Base-by-base conservation (phyloP, 2,329 filamentous ascomycete species). In the Colletotrichum sp. region DNA sequence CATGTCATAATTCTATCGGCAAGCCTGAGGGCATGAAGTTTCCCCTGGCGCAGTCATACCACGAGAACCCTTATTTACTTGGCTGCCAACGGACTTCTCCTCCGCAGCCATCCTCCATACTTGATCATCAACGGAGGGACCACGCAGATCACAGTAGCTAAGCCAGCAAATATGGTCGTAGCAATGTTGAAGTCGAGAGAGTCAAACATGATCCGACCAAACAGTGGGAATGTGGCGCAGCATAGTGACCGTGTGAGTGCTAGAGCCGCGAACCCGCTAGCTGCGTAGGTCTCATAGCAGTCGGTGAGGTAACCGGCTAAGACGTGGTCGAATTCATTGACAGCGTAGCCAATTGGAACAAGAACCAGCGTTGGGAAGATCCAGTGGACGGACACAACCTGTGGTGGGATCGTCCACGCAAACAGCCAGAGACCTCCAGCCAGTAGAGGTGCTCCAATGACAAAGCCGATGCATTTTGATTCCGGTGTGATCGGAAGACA, bases 401-500 rank as follows among this genome's bases (percentile, higher is more conserved):
- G 77, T 2, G 87, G 87, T 2, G 89, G 88, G 4, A 89, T 84
- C 1, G 88, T 89, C 82, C 85, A 87, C 3, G 85, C 85, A 71
- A 89, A 88, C 78, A 81, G 83, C 85, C 86, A 88, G 1, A 90
- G 83, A 3, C 84, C 86, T 5, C 81, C 77, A 2, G 87, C 86
- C 5, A 89, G 82, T 4, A 84, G 78, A 3, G 87, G 86, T 0
- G 86, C 85, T 0, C 86, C 88, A 39, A 88, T 79, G 32, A 82
- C 82, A 74, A 89, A 88, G 4, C 87, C 72, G 2, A 29, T 25
- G 9, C 70, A 65, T 22, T 75, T 75, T 2, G 68, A 65, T 49
- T 75, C 72, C 85, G 16, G 65, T 8, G 44, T 19, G 65, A 68
- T 68, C 13, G 64, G 36, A 11, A 32, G 25, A 27, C 19, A 34